Percentiles rank a stretch among this genome's conserved stretches.
These are phyloP conservation scores for Yarrowia bubula DNA, from an alignment of 805 yeast genomes.

Conservation along the genomic window DNA sequence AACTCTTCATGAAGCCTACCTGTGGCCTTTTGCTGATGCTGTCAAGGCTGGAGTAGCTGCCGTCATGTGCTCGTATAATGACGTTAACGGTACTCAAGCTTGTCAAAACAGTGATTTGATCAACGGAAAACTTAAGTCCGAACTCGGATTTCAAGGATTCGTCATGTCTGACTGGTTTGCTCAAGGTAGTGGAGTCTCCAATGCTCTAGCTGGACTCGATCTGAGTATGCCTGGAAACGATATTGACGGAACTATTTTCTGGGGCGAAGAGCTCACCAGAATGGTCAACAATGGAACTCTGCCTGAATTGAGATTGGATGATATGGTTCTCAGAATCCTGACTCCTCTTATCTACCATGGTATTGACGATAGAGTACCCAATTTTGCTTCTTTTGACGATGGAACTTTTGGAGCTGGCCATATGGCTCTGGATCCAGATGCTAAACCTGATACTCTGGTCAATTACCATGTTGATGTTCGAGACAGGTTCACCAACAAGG, in stretches of 20 bases:
- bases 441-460: conserved; percentile 39
- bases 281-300: conserved; percentile 57
- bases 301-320: conserved; percentile 53
- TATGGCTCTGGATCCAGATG: conserved; percentile 36
- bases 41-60: conserved; percentile 59
- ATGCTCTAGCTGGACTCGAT: conserved; percentile 59
- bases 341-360: conserved; percentile 45
- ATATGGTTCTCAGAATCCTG: conserved; percentile 59
- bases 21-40: conserved; percentile 68
- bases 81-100: conserved; percentile 54
- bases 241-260: conserved; percentile 36
- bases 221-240: conserved; percentile 62
- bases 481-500: conserved; percentile 45
- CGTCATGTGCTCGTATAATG: conserved; percentile 61
- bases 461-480: conserved; percentile 58
- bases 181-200: conserved; percentile 53
- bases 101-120: conserved; percentile 58
- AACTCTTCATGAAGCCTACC: conserved; percentile 57
- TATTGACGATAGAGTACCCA: conserved; percentile 44
- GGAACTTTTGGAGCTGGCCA: conserved; percentile 45
- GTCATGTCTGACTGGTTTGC: conserved; percentile 69
- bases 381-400: conserved; percentile 57
- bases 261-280: conserved; percentile 57
- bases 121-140: conserved; percentile 56
- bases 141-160: conserved; percentile 64